Evolutionary conservation across 2,329 filamentous ascomycete genomes (phyloP).

Genomic region (Chrysoporthe deuterocubensis): DNA sequence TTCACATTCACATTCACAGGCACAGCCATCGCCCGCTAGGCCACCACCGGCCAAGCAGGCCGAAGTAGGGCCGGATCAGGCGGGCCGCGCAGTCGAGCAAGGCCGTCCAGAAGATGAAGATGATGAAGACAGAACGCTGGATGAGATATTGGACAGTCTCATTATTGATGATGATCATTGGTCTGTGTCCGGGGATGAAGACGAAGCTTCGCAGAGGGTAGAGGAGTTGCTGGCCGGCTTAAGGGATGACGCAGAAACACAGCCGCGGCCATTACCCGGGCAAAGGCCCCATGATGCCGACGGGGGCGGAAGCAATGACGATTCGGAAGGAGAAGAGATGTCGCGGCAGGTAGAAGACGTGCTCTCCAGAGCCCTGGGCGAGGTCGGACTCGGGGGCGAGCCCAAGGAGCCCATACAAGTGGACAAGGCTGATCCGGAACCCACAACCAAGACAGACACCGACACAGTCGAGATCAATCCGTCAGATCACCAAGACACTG

Average conservation of each 20-base stretch:
- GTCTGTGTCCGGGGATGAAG: constrained; percentile 29
- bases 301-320: constrained; percentile 35
- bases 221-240: constrained; percentile 26
- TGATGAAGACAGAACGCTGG: constrained; percentile 53
- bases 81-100: neutral
- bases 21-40: constrained; percentile 7
- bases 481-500: constrained; percentile 3
- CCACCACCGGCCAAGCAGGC: neutral
- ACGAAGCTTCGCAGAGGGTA: constrained; percentile 31
- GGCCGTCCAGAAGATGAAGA: constrained; percentile 41
- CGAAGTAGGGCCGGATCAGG: neutral
- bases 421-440: constrained; percentile 22
- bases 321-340: constrained; percentile 59
- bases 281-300: constrained; percentile 4
- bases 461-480: neutral
- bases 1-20: neutral
- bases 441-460: neutral
- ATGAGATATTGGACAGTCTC: constrained; percentile 55
- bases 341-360: constrained; percentile 47
- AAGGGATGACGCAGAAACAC: constrained; percentile 33
- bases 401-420: constrained; percentile 6
- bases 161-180: constrained; percentile 35
- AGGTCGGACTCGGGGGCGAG: constrained; percentile 44
- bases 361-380: constrained; percentile 52
- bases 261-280: neutral